phyloP scores from a whole-genome alignment of 2,329 filamentous ascomycete genomes.

The Hymenoscyphus infarciens region DNA sequence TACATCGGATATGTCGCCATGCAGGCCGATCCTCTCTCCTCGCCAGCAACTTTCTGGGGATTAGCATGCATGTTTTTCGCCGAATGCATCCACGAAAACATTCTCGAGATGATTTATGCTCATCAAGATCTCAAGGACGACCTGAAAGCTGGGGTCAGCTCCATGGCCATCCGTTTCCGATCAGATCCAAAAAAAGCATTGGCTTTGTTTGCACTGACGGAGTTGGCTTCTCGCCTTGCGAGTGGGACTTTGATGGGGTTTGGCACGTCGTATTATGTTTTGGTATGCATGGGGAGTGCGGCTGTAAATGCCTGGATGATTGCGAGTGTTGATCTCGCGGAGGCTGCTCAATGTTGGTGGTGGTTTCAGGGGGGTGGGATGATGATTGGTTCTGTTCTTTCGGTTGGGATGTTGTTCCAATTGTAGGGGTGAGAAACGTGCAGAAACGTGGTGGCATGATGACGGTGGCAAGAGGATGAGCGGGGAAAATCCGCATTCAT shows the following conservation, averaged over 20 bases:
- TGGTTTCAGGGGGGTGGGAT: too few relatives aligned
- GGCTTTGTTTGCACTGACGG: constrained; percentile 6
- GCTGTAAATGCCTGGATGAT: background rate
- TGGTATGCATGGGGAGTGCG: constrained; percentile 15
- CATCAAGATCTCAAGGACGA: constrained; percentile 12
- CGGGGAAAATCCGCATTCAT: too few relatives aligned
- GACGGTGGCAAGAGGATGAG: too few relatives aligned
- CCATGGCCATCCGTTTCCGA: too few relatives aligned
- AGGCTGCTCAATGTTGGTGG: too few relatives aligned
- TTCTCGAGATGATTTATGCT: constrained; percentile 14
- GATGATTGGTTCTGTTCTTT: too few relatives aligned
- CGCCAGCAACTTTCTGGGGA: background rate
- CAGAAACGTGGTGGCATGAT: too few relatives aligned
- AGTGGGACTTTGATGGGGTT: constrained; percentile 17
- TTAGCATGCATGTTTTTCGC: background rate
- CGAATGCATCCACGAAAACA: background rate
- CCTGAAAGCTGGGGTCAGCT: constrained; percentile 3
- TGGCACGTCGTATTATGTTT: constrained; percentile 15
- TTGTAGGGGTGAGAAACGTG: too few relatives aligned
- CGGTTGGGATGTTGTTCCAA: too few relatives aligned
- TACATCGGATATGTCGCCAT: background rate
- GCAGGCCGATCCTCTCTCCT: background rate
- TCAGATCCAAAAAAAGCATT: too few relatives aligned
- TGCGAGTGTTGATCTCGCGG: too few relatives aligned
- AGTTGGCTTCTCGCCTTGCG: constrained; percentile 16